Conservation (phyloP, 345 rosid genomes). For the Melaleuca alternifolia region DNA sequence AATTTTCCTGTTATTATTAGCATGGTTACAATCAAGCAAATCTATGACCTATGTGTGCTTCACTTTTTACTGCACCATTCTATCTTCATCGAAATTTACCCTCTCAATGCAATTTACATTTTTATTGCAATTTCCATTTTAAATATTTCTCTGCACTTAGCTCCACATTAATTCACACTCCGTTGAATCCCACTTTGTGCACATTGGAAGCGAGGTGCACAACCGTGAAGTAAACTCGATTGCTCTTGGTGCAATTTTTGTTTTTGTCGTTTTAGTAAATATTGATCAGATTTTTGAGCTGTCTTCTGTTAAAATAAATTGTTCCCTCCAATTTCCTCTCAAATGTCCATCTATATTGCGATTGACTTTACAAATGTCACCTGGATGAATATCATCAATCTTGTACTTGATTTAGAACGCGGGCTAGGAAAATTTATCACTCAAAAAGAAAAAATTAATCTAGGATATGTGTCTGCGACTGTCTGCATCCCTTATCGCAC, state of each 20-base stretch:
- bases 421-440: no score
- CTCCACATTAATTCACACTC: no score
- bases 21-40: no score
- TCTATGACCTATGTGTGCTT: neutral
- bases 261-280: neutral
- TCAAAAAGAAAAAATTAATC: no score
- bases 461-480: neutral
- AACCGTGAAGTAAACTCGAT: neutral
- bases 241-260: neutral
- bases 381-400: neutral
- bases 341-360: neutral
- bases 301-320: neutral
- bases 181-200: neutral
- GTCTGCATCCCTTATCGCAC: neutral
- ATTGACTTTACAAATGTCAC: neutral
- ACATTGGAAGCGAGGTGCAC: neutral
- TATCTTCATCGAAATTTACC: neutral
- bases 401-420: neutral
- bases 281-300: neutral
- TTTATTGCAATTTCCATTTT: neutral
- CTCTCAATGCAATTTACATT: neutral
- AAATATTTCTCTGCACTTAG: neutral
- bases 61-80: neutral
- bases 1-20: no score
- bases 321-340: neutral